Conservation (phyloP, 164 flowering plant species). For the Liquidambar formosana region DNA sequence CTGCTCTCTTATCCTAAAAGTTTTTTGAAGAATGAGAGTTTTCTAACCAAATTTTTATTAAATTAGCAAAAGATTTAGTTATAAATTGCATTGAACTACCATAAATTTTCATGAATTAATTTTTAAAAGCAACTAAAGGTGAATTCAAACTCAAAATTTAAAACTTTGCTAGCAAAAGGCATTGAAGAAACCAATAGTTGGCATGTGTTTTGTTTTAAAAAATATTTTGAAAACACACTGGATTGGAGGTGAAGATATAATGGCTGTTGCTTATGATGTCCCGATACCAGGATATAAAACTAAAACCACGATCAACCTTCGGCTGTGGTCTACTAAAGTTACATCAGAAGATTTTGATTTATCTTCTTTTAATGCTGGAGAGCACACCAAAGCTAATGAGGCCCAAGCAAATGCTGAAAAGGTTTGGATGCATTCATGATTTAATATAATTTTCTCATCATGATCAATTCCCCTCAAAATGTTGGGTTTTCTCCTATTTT, state of each 20-base stretch:
- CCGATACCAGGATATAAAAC: conserved; percentile 97
- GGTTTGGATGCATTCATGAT: conserved; percentile 38
- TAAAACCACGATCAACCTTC: conserved; percentile 82
- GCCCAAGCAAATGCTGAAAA: conserved; percentile 82
- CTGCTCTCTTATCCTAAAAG: no score
- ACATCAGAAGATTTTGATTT: conserved; percentile 73
- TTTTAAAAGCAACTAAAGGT: no score
- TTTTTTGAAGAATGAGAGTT: no score
- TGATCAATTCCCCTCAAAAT: neutral
- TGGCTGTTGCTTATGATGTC: conserved; percentile 90
- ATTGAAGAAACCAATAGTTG: no score
- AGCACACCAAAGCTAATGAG: conserved; percentile 67
- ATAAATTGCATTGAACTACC: no score
- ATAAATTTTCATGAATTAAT: no score
- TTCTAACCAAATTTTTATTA: no score
- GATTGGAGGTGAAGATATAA: conserved; percentile 90
- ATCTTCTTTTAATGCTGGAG: conserved; percentile 75
- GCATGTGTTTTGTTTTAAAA: no score
- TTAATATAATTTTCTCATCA: neutral
- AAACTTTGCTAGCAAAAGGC: no score
- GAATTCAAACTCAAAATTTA: no score
- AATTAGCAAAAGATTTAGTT: no score
- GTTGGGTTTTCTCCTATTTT: neutral
- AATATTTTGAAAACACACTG: conserved; percentile 70
- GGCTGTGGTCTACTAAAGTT: conserved; percentile 91